Base-by-base conservation (phyloP, 2,329 filamentous ascomycete genomes). In the Knufia petricola region DNA sequence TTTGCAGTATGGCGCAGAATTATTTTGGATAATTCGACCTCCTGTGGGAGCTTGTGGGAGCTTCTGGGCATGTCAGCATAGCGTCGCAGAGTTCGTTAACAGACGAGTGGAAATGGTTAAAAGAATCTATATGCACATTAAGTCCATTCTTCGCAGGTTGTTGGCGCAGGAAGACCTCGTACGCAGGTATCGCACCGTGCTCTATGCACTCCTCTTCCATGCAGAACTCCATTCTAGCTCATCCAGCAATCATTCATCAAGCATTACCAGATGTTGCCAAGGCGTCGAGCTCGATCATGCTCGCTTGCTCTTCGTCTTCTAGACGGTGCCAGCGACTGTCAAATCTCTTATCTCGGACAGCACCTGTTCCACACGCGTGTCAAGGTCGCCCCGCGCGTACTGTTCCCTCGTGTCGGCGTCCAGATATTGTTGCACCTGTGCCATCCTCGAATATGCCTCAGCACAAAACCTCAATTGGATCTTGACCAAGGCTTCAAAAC, bases 401-500 rank as follows among this genome's bases (percentile, higher is more conserved):
- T 95, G 85, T 57, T 98, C 92, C 66, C 92, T 78, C 46, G 90
- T 96, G 63, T 95, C 88, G 24, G 90, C 85, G 64, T 96, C 92
- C 26, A 98, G 76, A 66, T 95, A 96, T 70, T 98, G 92, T 71
- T 98, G 92, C 50, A 98, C 94, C 72, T 98, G 94, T 21, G 94
- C 92, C 92, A 98, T 98, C 41, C 92, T 78, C 53, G 83, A 89
- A 69, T 98, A 98, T 1, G 92, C 92, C 70, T 98, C 92, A 6
- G 94, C 92, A 62, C 94, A 98, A 73, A 98, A 98, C 31, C 92
- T 78, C 61, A 98, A 69, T 71, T 98, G 92, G 58, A 98, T 98
- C 75, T 98, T 98, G 66, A 98, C 92, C 46, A 98, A 80, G 0
- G 94, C 92, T 69, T 98, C 92, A 63, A 98, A 98, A 53, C 83